Percentiles rank a stretch among this genome's conserved stretches.
Evolutionary conservation across 805 yeast species (phyloP).

Genomic region (Torulaspora quercuum): DNA sequence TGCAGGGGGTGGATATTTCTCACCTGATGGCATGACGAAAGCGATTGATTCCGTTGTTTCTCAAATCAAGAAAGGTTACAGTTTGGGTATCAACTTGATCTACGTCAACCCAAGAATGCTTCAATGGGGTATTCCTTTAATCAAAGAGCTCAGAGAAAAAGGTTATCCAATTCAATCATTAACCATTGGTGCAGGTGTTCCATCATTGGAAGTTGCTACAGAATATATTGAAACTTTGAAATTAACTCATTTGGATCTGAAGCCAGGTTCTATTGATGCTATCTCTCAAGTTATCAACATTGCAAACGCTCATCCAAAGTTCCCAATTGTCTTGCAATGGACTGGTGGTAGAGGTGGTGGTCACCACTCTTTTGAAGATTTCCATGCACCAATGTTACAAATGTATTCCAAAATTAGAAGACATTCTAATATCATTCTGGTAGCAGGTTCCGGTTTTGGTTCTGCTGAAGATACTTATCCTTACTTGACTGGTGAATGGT

Average conservation of each 20-base stretch:
- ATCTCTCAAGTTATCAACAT: conserved; percentile 81
- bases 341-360: conserved; percentile 99
- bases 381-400: conserved; percentile 95
- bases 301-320: conserved; percentile 91
- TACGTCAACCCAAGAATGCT: conserved; percentile 97
- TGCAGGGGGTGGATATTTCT: conserved; percentile 98
- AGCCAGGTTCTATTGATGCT: conserved; percentile 96
- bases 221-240: conserved; percentile 94
- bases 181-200: conserved; percentile 99
- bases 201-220: conserved; percentile 93
- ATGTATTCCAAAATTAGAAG: conserved; percentile 95
- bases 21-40: conserved; percentile 60
- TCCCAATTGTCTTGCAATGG: conserved; percentile 99
- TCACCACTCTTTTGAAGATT: conserved; percentile 98
- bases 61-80: conserved; percentile 75
- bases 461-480: conserved; percentile 96
- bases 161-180: conserved; percentile 96
- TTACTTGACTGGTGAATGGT: conserved; percentile 96
- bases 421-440: conserved; percentile 79
- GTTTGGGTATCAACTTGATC: conserved; percentile 86
- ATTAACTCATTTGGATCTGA: conserved; percentile 88
- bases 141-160: conserved; percentile 78
- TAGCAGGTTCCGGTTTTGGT: conserved; percentile 99
- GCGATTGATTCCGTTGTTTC: conserved; percentile 75
- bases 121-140: conserved; percentile 98